These are phyloP conservation scores for Clohesyomyces aquaticus DNA, from an alignment of 495 filamentous ascomycete species.

Conservation along the genomic window DNA sequence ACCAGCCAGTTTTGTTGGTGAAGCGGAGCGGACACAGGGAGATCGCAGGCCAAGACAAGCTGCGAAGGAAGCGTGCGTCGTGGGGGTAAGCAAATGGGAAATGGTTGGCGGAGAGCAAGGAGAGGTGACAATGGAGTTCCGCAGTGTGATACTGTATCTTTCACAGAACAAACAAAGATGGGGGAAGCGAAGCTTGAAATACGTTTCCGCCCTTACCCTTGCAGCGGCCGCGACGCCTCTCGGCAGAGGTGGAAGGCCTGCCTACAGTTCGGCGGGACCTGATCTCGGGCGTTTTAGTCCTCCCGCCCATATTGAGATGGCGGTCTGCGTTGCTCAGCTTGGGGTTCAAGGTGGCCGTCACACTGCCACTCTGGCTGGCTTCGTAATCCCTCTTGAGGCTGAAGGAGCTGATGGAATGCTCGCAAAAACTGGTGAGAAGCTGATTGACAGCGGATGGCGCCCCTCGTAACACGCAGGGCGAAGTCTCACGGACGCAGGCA, in stretches of 20 bases:
- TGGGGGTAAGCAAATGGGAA: constrained; percentile 30
- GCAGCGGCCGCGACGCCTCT: constrained; percentile 22
- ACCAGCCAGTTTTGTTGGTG: constrained; percentile 31
- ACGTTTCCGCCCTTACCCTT: constrained; percentile 35
- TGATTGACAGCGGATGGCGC: constrained; percentile 11
- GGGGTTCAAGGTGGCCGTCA: neutral
- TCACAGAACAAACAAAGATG: constrained; percentile 17
- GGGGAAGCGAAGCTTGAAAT: constrained; percentile 32
- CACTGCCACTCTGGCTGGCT: constrained; percentile 26
- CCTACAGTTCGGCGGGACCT: constrained; percentile 20
- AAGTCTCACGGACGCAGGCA: constrained; percentile 9
- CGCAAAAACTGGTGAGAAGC: constrained; percentile 16
- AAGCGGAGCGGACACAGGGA: constrained; percentile 19
- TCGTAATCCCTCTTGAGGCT: neutral
- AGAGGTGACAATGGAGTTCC: constrained; percentile 26
- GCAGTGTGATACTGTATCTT: constrained; percentile 21
- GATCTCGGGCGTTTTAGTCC: constrained; percentile 14
- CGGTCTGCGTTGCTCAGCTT: neutral
- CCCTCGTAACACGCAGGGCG: constrained; percentile 22
- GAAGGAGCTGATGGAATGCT: constrained; percentile 5
- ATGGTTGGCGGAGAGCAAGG: constrained; percentile 14
- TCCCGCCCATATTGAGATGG: neutral
- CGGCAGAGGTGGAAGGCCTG: constrained; percentile 34
- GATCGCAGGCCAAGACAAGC: constrained; percentile 24
- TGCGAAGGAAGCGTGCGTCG: constrained; percentile 35